These are phyloP conservation scores for Saccharomycopsis synnaedendra DNA, from an alignment of 805 yeast species.

Conservation along the genomic window DNA sequence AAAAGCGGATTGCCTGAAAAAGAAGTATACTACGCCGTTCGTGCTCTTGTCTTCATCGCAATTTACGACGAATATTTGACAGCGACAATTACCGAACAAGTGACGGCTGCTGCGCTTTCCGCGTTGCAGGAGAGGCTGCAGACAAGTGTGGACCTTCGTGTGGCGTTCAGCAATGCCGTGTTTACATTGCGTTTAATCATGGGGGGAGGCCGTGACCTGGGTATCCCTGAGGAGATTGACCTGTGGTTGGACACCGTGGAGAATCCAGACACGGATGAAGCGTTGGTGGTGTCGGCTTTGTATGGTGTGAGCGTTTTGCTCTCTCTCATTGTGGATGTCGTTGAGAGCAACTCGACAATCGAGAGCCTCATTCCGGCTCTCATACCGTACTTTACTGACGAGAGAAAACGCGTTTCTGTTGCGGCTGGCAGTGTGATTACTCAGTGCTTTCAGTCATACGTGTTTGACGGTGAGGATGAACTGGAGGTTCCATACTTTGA, in stretches of 20 bases:
- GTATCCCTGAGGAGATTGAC: no score
- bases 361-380: constrained; percentile 9
- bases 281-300: background rate
- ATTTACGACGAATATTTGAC: no score
- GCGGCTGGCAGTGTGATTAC: constrained; percentile 12
- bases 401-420: constrained; percentile 2
- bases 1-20: no score
- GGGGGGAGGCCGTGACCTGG: no score
- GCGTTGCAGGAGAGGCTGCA: no score
- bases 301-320: constrained; percentile 10
- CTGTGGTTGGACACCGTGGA: background rate
- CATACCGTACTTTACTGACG: constrained; percentile 5
- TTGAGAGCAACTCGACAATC: constrained; percentile 8
- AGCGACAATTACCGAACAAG: no score
- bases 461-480: constrained; percentile 25
- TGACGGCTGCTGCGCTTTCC: no score
- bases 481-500: constrained; percentile 43
- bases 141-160: no score
- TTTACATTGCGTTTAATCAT: no score
- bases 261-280: background rate
- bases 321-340: constrained; percentile 7
- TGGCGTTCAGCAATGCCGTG: no score
- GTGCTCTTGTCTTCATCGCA: no score
- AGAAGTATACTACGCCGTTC: no score
- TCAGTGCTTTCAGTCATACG: constrained; percentile 11